Conservation (phyloP, 1,284 basidiomycete genomes). For the Ganoderma lingzhi region DNA sequence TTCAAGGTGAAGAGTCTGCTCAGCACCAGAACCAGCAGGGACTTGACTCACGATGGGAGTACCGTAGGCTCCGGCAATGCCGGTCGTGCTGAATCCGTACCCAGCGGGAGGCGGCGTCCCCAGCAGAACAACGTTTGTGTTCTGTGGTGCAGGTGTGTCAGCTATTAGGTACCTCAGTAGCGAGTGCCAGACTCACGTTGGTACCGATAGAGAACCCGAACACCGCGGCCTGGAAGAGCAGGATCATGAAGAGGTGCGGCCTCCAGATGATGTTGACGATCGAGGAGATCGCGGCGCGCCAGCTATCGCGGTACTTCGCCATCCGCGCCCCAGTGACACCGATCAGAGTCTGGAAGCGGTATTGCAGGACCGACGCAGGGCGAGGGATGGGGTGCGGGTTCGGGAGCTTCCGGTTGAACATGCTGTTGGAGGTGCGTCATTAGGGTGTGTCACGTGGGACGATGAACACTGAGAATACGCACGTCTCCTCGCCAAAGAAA, state of each 20-base stretch:
- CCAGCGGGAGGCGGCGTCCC: constrained; percentile 64
- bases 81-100: constrained; percentile 61
- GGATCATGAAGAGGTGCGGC: constrained; percentile 64
- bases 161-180: background rate
- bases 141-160: constrained; percentile 44
- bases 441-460: background rate
- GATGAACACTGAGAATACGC: constrained; percentile 12
- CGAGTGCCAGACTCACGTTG: constrained; percentile 55
- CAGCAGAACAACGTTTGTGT: constrained; percentile 76
- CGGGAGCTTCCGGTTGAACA: constrained; percentile 72
- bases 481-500: constrained; percentile 74
- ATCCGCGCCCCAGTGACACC: constrained; percentile 72
- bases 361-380: constrained; percentile 54
- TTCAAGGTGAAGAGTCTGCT: background rate
- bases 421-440: constrained; percentile 46
- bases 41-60: constrained; percentile 63
- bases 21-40: background rate
- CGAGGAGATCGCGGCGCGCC: constrained; percentile 55
- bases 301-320: constrained; percentile 65
- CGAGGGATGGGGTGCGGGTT: constrained; percentile 50
- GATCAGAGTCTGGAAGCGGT: constrained; percentile 67
- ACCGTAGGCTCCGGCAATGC: constrained; percentile 64
- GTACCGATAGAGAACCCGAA: constrained; percentile 80
- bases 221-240: constrained; percentile 66
- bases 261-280: constrained; percentile 68